phyloP scores from a whole-genome alignment of 352 stramenopile species.

The Pythium oligandrum region DNA sequence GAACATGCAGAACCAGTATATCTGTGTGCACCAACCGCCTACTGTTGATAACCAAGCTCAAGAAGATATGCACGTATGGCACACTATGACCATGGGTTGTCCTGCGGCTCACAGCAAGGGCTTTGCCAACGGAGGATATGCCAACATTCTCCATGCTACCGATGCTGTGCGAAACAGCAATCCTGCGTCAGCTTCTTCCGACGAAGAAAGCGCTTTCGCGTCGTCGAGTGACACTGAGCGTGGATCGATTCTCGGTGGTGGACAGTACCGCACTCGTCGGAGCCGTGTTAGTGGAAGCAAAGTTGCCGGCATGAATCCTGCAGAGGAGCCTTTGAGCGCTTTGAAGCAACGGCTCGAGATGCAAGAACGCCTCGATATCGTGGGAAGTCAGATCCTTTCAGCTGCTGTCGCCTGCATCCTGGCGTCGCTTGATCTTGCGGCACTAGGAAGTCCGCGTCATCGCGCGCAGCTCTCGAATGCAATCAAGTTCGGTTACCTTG shows the following conservation, averaged over 20 bases:
- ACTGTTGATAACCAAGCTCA: constrained; percentile 9
- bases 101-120: constrained; percentile 77
- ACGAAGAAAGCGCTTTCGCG: constrained; percentile 24
- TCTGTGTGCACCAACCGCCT: constrained; percentile 47
- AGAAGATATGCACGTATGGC: constrained; percentile 51
- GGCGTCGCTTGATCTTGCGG: constrained; percentile 60
- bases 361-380: constrained; percentile 63
- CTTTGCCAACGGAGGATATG: constrained; percentile 67
- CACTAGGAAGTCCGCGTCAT: constrained; percentile 51
- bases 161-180: constrained; percentile 3
- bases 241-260: constrained; percentile 1
- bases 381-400: constrained; percentile 73
- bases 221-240: constrained; percentile 23
- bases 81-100: constrained; percentile 86
- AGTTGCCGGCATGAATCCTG: neutral
- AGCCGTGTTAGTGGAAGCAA: constrained; percentile 1
- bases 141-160: constrained; percentile 10
- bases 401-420: constrained; percentile 61
- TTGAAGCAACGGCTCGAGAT: constrained; percentile 67
- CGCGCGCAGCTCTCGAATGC: constrained; percentile 50
- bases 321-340: constrained; percentile 40
- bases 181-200: constrained; percentile 20
- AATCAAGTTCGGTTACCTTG: constrained; percentile 51
- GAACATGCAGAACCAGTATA: constrained; percentile 85
- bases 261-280: constrained; percentile 6